phyloP scores from a whole-genome alignment of 768 basidiomycete genomes.

The Macrolepiota albuminosa region DNA sequence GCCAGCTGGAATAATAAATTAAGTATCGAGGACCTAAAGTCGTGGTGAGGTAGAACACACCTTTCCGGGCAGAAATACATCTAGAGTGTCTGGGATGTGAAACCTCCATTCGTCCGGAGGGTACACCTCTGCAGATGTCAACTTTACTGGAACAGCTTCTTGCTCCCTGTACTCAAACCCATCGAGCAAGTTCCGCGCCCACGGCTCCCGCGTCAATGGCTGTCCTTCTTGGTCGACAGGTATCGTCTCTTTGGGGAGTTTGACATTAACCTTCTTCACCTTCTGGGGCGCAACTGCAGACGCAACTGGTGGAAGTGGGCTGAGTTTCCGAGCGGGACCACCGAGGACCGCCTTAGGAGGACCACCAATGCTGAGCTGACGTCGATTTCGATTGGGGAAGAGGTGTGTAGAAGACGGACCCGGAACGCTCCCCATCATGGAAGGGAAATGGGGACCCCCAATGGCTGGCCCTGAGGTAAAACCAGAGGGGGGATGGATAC shows the following conservation, averaged over 20 bases:
- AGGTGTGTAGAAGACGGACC: slow-evolving; percentile 32
- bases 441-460: slow-evolving; percentile 48
- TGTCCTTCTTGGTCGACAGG: slow-evolving; percentile 35
- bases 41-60: slow-evolving; percentile 30
- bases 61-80: slow-evolving; percentile 82
- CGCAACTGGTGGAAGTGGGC: slow-evolving; percentile 47
- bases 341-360: slow-evolving; percentile 86
- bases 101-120: slow-evolving; percentile 62
- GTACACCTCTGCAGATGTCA: slow-evolving; percentile 47
- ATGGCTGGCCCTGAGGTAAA: slow-evolving; percentile 57
- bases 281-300: slow-evolving; percentile 35
- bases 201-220: slow-evolving; percentile 40
- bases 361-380: slow-evolving; percentile 75
- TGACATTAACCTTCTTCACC: slow-evolving; percentile 64
- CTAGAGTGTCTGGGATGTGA: slow-evolving; percentile 60
- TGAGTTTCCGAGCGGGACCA: slow-evolving; percentile 73
- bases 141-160: slow-evolving; percentile 22
- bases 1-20: slow-evolving; percentile 41
- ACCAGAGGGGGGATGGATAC: slow-evolving; percentile 49
- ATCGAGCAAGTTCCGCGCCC: slow-evolving; percentile 58
- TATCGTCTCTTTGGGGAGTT: slow-evolving; percentile 68
- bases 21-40: slow-evolving; percentile 4
- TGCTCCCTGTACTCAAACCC: slow-evolving; percentile 17
- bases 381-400: slow-evolving; percentile 57
- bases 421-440: slow-evolving; percentile 36